Base-by-base conservation (phyloP, 1,139 yeast genomes). In the Sugiyamaella novakii region DNA sequence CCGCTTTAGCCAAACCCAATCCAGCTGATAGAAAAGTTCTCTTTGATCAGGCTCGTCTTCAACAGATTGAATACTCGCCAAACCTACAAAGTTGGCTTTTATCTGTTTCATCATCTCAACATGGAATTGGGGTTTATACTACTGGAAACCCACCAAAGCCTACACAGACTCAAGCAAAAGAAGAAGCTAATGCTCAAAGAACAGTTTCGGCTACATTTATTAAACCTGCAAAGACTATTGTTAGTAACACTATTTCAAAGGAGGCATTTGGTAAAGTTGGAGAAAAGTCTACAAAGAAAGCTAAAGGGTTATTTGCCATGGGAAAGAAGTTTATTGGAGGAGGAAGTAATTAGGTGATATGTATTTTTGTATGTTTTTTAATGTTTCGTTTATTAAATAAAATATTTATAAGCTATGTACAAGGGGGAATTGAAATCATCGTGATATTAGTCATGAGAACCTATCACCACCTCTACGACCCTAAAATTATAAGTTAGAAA, bases 221-320 rank as follows among this genome's bases (percentile, higher is more conserved):
- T 33, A 50, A 59, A 25, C 64, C 63, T 1, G 62, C 63, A 19
- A 59, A 56, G 46, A 49, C 51, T 35, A 43, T 56, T 28, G 53
- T 52, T 12, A 49, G 51, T 10, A 58, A 57, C 29, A 50, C 51
- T 14, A 33, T 42, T 11, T 21, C 47, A 12, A 57, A 57, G 46
- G 59, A 54, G 45, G 60, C 56, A 43, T 56, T 67, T 33, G 64
- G 63, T 33, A 61, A 62, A 45, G 67, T 68, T 6, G 68, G 71
- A 3, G 71, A 66, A 47, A 65, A 65, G 58, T 56, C 66, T 6
- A 48, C 64, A 28, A 61, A 59, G 52, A 62, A 59, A 35, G 71
- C 72, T n/a, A 63, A 62, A 53, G 67, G 69, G 22, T 54, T 69
- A 39, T 62, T 69, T 53, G 70, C 70, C 17, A 63, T 60, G 52